A percentile compares a stretch with the other conserved stretches of the same genome.
Evolutionary conservation across 805 yeast genomes (phyloP).

Genomic region (Limtongia smithiae): DNA sequence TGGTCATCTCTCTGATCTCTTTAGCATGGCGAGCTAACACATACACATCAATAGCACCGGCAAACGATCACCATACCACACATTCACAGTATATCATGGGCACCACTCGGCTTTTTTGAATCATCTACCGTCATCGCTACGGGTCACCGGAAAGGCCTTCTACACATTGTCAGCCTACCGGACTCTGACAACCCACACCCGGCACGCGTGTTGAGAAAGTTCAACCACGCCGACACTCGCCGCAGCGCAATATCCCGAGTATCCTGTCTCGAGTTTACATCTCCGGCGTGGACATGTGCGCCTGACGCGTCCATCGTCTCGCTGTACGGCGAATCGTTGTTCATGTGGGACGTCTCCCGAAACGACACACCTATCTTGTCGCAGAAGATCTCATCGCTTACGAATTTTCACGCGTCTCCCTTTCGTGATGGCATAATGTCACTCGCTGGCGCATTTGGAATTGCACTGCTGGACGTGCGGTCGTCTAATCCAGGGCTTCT

Average conservation of each 20-base stretch:
- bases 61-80: conserved; percentile 55
- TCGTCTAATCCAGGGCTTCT: conserved; percentile 45
- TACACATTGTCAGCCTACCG: conserved; percentile 69
- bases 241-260: conserved; percentile 37
- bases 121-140: conserved; percentile 52
- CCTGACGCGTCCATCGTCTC: conserved; percentile 52
- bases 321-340: conserved; percentile 63
- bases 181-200: conserved; percentile 46
- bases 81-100: conserved; percentile 48
- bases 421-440: conserved; percentile 53
- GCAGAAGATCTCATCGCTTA: conserved; percentile 49
- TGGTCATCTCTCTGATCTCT: neutral
- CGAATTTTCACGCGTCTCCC: conserved; percentile 49
- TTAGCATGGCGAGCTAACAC: neutral
- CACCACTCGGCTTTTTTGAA: conserved; percentile 36
- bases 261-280: conserved; percentile 40
- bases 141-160: conserved; percentile 74
- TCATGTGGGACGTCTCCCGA: conserved; percentile 69
- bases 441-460: conserved; percentile 63
- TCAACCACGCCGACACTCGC: conserved; percentile 54
- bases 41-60: conserved; percentile 42
- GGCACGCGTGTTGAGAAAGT: conserved; percentile 75
- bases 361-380: conserved; percentile 57
- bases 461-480: conserved; percentile 70
- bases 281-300: conserved; percentile 45